Base-by-base conservation (phyloP, 2,329 filamentous ascomycete species). In the Anthostomella pinea region DNA sequence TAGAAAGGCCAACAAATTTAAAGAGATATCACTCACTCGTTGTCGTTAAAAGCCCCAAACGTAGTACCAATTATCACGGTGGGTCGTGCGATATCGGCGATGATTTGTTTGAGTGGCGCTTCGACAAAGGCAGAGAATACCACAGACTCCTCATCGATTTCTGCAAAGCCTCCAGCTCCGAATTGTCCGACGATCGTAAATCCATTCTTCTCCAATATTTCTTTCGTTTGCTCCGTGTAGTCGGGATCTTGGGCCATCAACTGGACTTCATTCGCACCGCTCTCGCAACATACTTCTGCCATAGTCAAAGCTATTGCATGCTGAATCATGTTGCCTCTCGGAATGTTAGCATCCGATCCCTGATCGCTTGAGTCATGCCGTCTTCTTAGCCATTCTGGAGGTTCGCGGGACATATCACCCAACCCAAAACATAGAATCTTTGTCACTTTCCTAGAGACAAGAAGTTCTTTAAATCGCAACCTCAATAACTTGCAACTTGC, bases 1-100 rank as follows among this genome's bases (percentile, higher is more conserved):
- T 43, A 51, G 41, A 28, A 26, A 26, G 16, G 39, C 30, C 20
- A 14, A 44, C 24, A 30, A 21, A 28, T 17, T 6, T 21, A 21
- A 19, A 36, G 35, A 31, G 27, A 22, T 18, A 25, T 35, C 9
- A 33, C 1, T 37, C 40, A 39, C 30, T 19, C 20, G 33, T 22
- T 17, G 3, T 28, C 6, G 13, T 25, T 11, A 15, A 6, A 29
- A 28, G 35, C 37, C 8, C 26, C 29, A 22, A 21, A 14, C 5
- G 30, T 40, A 13, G 5, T 33, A 4, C 3, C 9, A 8, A 39
- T 24, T 23, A 49, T 38, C n/a, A 48, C 19, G 20, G 26, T 52
- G 6, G 63, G 64, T 28, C 55, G 58, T 26, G 61, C 55, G 30
- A 62, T 46, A 44, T 67, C 64, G n/a, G 59, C 56, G 22, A 68